phyloP scores from a whole-genome alignment of 306 rosid genomes.

The Astragalus membranaceus region DNA sequence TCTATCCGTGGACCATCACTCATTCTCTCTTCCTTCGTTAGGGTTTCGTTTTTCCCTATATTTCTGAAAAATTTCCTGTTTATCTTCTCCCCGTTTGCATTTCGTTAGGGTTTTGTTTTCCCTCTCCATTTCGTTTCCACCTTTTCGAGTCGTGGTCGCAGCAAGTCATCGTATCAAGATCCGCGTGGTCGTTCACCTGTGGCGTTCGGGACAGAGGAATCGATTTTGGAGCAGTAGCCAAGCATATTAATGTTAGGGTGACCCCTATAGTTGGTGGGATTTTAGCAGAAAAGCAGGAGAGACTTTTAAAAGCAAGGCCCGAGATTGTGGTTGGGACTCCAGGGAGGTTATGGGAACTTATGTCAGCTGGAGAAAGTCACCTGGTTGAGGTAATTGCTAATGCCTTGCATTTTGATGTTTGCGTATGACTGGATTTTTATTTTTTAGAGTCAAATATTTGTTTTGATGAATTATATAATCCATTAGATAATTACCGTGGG shows the following conservation, averaged over 20 bases:
- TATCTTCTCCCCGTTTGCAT: too few relatives aligned
- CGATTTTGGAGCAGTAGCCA: constrained; percentile 58
- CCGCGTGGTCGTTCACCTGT: too few relatives aligned
- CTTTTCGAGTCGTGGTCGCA: too few relatives aligned
- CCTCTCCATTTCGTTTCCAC: too few relatives aligned
- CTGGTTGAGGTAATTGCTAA: constrained; percentile 62
- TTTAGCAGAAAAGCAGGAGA: constrained; percentile 84
- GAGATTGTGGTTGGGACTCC: constrained; percentile 96
- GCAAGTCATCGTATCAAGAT: too few relatives aligned
- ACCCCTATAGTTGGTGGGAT: constrained; percentile 92
- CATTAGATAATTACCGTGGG: neutral
- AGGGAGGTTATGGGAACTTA: constrained; percentile 95
- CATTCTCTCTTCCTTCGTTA: too few relatives aligned
- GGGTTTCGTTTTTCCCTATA: too few relatives aligned
- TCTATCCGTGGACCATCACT: too few relatives aligned
- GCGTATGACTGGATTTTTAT: constrained; percentile 1
- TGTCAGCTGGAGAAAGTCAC: constrained; percentile 82
- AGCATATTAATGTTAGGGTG: constrained; percentile 57
- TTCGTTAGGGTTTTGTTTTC: too few relatives aligned
- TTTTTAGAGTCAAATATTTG: neutral
- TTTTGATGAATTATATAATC: neutral
- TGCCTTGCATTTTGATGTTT: neutral
- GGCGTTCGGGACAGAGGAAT: too few relatives aligned
- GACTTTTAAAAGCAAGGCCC: constrained; percentile 72
- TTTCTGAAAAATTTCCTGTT: too few relatives aligned